Conservation (phyloP, 345 rosid species). For the Schrenkiella parvula region DNA sequence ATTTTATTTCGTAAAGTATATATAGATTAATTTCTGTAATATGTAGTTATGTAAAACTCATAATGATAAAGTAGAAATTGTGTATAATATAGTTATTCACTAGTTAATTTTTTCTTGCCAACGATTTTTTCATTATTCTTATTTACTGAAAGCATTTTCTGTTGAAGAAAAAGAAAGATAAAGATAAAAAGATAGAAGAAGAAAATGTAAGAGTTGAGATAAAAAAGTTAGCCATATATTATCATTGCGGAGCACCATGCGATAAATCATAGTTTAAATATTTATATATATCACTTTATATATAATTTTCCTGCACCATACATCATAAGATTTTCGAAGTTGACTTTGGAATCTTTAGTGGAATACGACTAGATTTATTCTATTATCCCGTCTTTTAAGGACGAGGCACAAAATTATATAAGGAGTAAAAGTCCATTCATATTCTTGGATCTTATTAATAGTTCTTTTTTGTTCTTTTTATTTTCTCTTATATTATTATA, state of each 20-base stretch:
- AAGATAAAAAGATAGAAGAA: not conserved
- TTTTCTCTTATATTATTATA: not conserved
- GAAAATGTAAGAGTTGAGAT: not conserved
- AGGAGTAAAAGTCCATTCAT: constrained; percentile 19
- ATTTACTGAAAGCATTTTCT: not conserved
- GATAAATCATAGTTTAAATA: constrained; percentile 27
- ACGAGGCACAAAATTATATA: constrained; percentile 33
- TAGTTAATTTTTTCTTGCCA: no score
- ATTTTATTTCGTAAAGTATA: not conserved
- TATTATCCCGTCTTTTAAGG: constrained; percentile 19
- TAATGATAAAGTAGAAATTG: not conserved
- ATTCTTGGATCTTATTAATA: constrained; percentile 28
- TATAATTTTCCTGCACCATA: constrained; percentile 18
- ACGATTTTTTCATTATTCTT: no score
- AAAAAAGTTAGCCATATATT: constrained; percentile 9
- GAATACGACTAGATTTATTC: constrained; percentile 19
- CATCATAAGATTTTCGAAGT: constrained; percentile 29
- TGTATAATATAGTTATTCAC: no score
- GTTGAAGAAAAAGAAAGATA: not conserved
- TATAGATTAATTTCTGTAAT: not conserved
- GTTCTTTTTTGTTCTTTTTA: not conserved
- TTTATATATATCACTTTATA: constrained; percentile 16
- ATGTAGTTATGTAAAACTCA: not conserved
- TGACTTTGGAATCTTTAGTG: constrained; percentile 32
- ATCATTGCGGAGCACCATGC: constrained; percentile 31